Evolutionary conservation across 805 yeast species (phyloP).

Genomic region (Candida namnaoensis): DNA sequence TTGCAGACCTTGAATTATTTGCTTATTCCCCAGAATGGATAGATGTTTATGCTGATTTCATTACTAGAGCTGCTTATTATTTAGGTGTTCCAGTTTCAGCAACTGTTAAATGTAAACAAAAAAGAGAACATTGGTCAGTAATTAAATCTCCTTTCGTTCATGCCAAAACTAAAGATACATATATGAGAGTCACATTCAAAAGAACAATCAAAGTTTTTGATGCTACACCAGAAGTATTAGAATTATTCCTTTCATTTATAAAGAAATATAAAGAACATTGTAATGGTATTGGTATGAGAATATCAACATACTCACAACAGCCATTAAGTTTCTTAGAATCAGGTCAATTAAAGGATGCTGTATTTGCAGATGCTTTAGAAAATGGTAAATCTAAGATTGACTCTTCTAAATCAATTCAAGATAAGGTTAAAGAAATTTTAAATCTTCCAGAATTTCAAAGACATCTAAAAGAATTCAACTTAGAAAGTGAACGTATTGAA

Average conservation of each 20-base stretch:
- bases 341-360: neutral
- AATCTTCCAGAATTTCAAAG: constrained; percentile 63
- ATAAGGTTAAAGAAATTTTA: constrained; percentile 63
- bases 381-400: constrained; percentile 2
- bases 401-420: constrained; percentile 18
- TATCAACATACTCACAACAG: constrained; percentile 31
- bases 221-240: constrained; percentile 76
- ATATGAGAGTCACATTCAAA: constrained; percentile 77
- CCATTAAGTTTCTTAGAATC: neutral
- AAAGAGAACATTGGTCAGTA: constrained; percentile 87
- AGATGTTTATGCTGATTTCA: constrained; percentile 76
- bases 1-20: constrained; percentile 68
- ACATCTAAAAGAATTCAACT: constrained; percentile 19
- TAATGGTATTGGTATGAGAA: constrained; percentile 78
- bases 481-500: too few relatives aligned
- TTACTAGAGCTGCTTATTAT: constrained; percentile 83
- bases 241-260: constrained; percentile 70
- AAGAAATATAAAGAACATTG: constrained; percentile 47
- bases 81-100: constrained; percentile 82
- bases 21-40: constrained; percentile 65
- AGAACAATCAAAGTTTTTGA: constrained; percentile 73
- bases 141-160: constrained; percentile 89
- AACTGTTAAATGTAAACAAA: constrained; percentile 58
- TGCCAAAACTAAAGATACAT: constrained; percentile 91
- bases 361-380: neutral